Conservation (phyloP, 345 rosid species). For the Excoecaria cochinchinensis region DNA sequence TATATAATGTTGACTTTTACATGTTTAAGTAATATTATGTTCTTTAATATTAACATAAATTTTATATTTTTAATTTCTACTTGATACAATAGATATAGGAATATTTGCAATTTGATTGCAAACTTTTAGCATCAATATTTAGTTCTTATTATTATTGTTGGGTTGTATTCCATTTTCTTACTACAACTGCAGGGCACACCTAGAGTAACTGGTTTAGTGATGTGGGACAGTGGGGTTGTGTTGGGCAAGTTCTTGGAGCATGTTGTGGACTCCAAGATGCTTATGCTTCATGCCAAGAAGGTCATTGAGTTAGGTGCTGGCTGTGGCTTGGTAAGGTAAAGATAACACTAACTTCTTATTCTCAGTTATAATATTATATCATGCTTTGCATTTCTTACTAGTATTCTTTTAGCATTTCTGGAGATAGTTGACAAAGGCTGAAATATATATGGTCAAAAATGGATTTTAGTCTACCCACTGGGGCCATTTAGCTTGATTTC, state of each 20-base stretch:
- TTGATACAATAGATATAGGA: no score
- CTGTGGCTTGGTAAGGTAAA: conserved; percentile 93
- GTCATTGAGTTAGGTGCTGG: conserved; percentile 86
- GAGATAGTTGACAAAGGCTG: neutral
- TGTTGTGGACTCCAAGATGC: conserved; percentile 70
- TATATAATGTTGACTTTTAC: no score
- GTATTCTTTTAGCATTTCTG: neutral
- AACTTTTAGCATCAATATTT: no score
- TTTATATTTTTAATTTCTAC: no score
- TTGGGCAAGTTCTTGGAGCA: conserved; percentile 89
- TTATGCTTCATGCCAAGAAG: conserved; percentile 70
- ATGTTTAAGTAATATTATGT: no score
- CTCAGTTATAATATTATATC: neutral
- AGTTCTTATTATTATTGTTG: neutral
- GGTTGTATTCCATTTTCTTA: neutral
- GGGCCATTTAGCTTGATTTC: neutral
- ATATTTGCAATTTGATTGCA: no score
- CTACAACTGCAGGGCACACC: conserved; percentile 48
- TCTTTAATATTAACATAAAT: no score
- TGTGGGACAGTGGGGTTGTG: conserved; percentile 94
- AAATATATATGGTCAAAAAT: neutral
- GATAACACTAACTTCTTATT: neutral
- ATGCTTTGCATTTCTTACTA: neutral
- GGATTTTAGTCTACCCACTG: neutral
- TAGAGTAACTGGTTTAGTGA: conserved; percentile 87